Evolutionary conservation across 139 green algal species (phyloP), one percentile per base, ranked within the genome.

Genomic region (Tetradesmus lagerheimii): DNA sequence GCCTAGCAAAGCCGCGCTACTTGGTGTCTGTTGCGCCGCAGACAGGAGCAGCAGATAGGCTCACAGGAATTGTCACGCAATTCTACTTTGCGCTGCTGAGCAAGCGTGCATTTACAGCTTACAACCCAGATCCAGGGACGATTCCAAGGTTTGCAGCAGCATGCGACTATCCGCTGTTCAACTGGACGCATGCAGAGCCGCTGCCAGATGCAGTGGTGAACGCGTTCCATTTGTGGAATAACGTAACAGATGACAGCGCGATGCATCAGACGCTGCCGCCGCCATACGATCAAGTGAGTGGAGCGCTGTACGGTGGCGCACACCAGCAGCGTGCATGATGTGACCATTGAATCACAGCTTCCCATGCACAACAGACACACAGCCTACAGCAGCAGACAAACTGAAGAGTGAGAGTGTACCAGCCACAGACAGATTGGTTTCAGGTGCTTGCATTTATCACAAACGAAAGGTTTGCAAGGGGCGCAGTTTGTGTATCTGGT

Each of bases 81-180:
- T 80, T 90, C 16, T 90, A n/a, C 15, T 16, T 66, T n/a, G 86
- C 86, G 9, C 1, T 90, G n/a, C 34, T 90, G 1, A 38, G 16
- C 16, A 31, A 76, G 2, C 75, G 86, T 18, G 86, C 86, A 1
- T 80, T 90, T 2, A 79, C 86, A 37, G 31, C 75, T 15, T 9
- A 77, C 31, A 47, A 45, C 15, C 75, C 75, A 4, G 86, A 31
- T 15, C 1, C 29, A 1, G 34, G 57, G 20, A 71, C 57, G 23
- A 71, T 90, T 43, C 86, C 86, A 11, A n/a, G 34, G 4, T 90
- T 90, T 78, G 50, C 2, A 18, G 76, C 86, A 8, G 38, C 50
- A 18, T 90, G 86, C 47, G 76, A 85, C 25, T n/a, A n/a, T 5
- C 86, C 75, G 15, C 23, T 43, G 27, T 15, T 86, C 31, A 78